Evolutionary conservation across 805 yeast genomes (phyloP).

Genomic region (Barnettozyma sp.): DNA sequence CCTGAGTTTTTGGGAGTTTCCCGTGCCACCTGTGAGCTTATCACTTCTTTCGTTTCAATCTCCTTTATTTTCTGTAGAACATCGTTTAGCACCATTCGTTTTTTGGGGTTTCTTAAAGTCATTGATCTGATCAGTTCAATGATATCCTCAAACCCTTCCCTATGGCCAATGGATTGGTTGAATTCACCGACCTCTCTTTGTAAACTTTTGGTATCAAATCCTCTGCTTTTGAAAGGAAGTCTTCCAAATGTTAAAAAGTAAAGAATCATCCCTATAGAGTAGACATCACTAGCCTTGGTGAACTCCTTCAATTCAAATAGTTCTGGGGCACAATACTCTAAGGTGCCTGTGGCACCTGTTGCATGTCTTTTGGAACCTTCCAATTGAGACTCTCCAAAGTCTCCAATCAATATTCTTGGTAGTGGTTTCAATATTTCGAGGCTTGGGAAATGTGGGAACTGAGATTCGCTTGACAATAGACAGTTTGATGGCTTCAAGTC

Average conservation of each 20-base stretch:
- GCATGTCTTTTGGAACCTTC: constrained; percentile 59
- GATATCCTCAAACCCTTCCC: constrained; percentile 9
- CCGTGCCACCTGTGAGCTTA: no score
- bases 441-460: constrained; percentile 11
- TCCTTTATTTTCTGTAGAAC: constrained; percentile 28
- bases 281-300: constrained; percentile 68
- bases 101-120: constrained; percentile 29
- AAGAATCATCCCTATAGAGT: constrained; percentile 78
- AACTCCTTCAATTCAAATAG: constrained; percentile 37
- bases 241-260: constrained; percentile 65
- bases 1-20: no score
- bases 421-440: constrained; percentile 24
- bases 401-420: constrained; percentile 76
- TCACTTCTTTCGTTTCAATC: constrained; percentile 4
- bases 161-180: constrained; percentile 11
- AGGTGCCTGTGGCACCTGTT: constrained; percentile 82
- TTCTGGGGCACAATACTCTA: constrained; percentile 87
- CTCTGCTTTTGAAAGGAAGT: constrained; percentile 47
- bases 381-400: constrained; percentile 83
- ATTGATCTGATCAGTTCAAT: constrained; percentile 34
- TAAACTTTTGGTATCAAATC: constrained; percentile 25
- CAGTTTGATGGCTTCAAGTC: constrained; percentile 90
- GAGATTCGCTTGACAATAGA: constrained; percentile 36
- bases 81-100: constrained; percentile 39
- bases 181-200: constrained; percentile 28